Evolutionary conservation across 2,329 filamentous ascomycete species (phyloP).

Genomic region (Fusarium longipes): DNA sequence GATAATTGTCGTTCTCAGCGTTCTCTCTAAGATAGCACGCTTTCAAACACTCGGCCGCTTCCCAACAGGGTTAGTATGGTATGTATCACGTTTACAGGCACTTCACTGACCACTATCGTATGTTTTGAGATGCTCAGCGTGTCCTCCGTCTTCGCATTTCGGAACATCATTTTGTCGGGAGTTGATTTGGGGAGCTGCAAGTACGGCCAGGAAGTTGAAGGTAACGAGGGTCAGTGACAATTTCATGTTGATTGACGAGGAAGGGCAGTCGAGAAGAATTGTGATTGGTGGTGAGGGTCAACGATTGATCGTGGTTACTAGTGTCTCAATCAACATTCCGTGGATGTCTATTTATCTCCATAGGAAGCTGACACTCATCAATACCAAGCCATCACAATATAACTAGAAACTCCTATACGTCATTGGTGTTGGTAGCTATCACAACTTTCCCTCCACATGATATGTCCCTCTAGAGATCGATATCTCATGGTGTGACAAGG

Average conservation of each 20-base stretch:
- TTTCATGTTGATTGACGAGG: neutral
- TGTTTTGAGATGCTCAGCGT: neutral
- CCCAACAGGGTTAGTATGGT: neutral
- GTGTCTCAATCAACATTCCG: neutral
- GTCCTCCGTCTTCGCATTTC: neutral
- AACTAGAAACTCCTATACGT: neutral
- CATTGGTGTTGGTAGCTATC: neutral
- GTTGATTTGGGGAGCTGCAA: neutral
- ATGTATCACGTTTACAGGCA: too few relatives aligned
- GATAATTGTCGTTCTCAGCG: neutral
- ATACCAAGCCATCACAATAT: neutral
- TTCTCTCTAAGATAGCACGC: neutral
- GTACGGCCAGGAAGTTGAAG: neutral
- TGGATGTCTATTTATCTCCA: neutral
- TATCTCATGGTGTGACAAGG: too few relatives aligned
- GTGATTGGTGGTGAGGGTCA: neutral
- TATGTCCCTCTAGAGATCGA: neutral
- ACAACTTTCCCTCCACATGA: neutral
- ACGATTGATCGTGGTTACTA: neutral
- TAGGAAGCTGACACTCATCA: neutral
- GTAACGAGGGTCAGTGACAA: neutral
- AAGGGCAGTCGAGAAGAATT: rapidly evolving
- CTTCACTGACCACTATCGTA: neutral
- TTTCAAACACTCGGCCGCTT: neutral
- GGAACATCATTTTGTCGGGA: neutral